phyloP scores from a whole-genome alignment of 2,329 filamentous ascomycete genomes.

The Pseudogymnoascus sp. region DNA sequence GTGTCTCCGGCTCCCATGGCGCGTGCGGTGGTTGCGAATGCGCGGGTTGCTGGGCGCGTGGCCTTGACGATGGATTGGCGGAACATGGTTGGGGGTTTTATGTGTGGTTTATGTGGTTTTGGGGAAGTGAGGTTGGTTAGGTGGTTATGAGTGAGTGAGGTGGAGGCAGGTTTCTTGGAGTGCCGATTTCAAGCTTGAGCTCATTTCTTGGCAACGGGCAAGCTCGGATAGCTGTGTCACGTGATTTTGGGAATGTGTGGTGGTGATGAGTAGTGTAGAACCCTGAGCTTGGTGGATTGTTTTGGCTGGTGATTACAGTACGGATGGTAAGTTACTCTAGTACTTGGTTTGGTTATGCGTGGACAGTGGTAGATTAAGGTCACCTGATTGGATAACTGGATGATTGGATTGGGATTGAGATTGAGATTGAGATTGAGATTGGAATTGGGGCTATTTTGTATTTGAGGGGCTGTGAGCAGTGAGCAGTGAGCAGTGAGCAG shows the following conservation, averaged over 20 bases:
- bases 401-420: no score
- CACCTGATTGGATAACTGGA: constrained; percentile 8
- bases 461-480: constrained; percentile 3
- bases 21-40: constrained; percentile 31
- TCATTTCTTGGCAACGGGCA: constrained; percentile 17
- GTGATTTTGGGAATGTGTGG: background rate
- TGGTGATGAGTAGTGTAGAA: background rate
- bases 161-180: constrained; percentile 18
- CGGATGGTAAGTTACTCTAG: no score
- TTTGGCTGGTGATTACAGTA: no score
- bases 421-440: no score
- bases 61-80: constrained; percentile 50
- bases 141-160: constrained; percentile 16
- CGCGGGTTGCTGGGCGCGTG: constrained; percentile 38
- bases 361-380: constrained; percentile 11
- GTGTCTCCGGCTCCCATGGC: constrained; percentile 60
- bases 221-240: constrained; percentile 12
- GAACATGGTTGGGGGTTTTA: constrained; percentile 51
- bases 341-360: constrained; percentile 18
- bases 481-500: no score
- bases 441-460: background rate
- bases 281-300: constrained; percentile 9
- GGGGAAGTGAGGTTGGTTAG: constrained; percentile 11
- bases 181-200: constrained; percentile 14
- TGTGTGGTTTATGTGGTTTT: background rate